A percentile compares a stretch with the other conserved stretches of the same genome.
These are phyloP conservation scores for Suhomyces vadensis DNA, from an alignment of 805 yeast species.

Conservation along the genomic window DNA sequence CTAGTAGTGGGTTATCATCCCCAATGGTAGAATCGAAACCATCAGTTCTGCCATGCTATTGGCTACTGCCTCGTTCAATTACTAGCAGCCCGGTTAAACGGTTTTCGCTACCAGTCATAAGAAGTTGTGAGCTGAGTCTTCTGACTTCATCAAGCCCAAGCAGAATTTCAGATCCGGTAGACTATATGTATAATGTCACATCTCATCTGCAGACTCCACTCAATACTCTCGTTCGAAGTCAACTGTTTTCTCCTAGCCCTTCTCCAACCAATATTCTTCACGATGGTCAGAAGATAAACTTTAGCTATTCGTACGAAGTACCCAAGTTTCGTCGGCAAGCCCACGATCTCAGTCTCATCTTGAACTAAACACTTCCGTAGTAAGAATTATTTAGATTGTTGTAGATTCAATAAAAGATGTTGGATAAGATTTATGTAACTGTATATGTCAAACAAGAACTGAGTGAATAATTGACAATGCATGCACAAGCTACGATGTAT, in stretches of 20 bases:
- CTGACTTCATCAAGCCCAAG: not conserved
- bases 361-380: slow-evolving; percentile 6
- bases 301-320: not conserved
- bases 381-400: too few relatives aligned
- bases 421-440: too few relatives aligned
- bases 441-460: too few relatives aligned
- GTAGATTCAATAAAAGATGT: too few relatives aligned
- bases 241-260: not conserved
- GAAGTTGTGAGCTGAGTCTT: not conserved
- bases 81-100: not conserved
- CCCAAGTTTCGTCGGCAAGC: slow-evolving; percentile 2
- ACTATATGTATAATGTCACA: not conserved
- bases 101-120: not conserved
- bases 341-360: slow-evolving; percentile 11
- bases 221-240: not conserved
- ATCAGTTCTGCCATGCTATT: not conserved
- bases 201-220: not conserved
- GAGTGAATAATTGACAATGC: too few relatives aligned
- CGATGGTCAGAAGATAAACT: not conserved
- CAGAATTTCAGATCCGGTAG: not conserved
- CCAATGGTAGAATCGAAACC: not conserved
- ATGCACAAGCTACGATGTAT: too few relatives aligned
- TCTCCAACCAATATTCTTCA: not conserved
- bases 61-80: not conserved
- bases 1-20: too few relatives aligned